phyloP scores from a whole-genome alignment of 75 land plant species.

The Picea sitchensis region DNA sequence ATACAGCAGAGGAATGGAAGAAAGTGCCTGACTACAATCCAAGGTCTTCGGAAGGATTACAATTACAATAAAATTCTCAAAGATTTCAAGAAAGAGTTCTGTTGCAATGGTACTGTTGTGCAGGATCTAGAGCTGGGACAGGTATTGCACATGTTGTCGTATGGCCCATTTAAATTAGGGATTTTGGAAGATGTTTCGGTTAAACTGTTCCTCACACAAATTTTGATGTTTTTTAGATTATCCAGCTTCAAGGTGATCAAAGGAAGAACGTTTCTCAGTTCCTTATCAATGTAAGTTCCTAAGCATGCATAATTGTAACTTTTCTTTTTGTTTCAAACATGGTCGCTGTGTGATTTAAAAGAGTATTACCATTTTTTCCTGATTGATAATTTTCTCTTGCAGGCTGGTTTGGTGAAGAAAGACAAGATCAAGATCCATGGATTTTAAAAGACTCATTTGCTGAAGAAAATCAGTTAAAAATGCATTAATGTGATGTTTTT shows the following conservation, averaged over 20 bases:
- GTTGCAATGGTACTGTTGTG: constrained; percentile 91
- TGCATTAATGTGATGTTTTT: too few relatives aligned
- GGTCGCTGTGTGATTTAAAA: too few relatives aligned
- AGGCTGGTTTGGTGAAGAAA: constrained; percentile 63
- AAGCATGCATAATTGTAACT: background rate
- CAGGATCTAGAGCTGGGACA: constrained; percentile 85
- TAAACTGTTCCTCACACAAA: background rate
- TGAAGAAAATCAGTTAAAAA: too few relatives aligned
- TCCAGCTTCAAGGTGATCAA: constrained; percentile 74
- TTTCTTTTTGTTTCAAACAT: background rate
- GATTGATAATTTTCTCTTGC: background rate
- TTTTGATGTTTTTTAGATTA: constrained; percentile 26
- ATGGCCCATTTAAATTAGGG: too few relatives aligned
- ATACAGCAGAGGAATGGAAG: too few relatives aligned
- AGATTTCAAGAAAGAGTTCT: constrained; percentile 84
- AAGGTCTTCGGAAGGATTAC: too few relatives aligned
- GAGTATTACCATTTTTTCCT: too few relatives aligned
- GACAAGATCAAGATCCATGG: constrained; percentile 62
- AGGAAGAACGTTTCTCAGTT: constrained; percentile 73
- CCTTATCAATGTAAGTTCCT: constrained; percentile 39
- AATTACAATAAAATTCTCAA: too few relatives aligned
- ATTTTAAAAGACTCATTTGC: constrained; percentile 9
- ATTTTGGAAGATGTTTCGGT: too few relatives aligned
- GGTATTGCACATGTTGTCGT: constrained; percentile 15
- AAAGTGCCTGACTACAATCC: too few relatives aligned